phyloP scores from a whole-genome alignment of 495 filamentous ascomycete species.

The Neurospora terricola region DNA sequence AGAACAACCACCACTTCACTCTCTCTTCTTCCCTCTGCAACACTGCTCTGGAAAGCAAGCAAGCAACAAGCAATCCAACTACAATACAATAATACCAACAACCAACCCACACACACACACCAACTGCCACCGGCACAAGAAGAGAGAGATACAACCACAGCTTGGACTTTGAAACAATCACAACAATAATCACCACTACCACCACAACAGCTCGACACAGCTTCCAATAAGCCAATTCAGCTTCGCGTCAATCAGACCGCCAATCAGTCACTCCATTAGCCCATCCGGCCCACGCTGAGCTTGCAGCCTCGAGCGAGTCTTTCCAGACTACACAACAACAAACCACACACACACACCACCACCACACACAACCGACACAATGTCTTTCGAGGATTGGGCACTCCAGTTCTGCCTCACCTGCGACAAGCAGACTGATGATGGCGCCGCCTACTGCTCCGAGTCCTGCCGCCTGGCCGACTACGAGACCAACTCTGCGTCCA shows the following conservation, averaged over 20 bases:
- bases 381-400: slow-evolving; percentile 65
- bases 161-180: background rate
- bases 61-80: background rate
- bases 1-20: slow-evolving; percentile 15
- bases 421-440: slow-evolving; percentile 73
- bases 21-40: slow-evolving; percentile 11
- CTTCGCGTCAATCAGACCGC: background rate
- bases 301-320: background rate
- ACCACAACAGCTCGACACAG: background rate
- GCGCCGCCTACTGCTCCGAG: slow-evolving; percentile 84
- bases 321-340: slow-evolving; percentile 4
- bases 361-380: slow-evolving; percentile 21
- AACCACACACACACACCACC: slow-evolving; percentile 2
- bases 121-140: background rate
- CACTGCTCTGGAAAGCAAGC: slow-evolving; percentile 3
- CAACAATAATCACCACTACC: background rate
- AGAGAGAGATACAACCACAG: background rate
- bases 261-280: background rate
- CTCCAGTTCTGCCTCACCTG: slow-evolving; percentile 92
- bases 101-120: slow-evolving; percentile 1
- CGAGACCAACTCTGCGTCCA: slow-evolving; percentile 52
- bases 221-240: background rate
- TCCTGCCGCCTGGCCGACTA: slow-evolving; percentile 82
- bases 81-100: slow-evolving; percentile 1
- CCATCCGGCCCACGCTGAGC: background rate